Evolutionary conservation across 1,284 basidiomycete genomes (phyloP), one percentile per base, ranked within the genome.

Genomic region (Ceratobasidium sp.): DNA sequence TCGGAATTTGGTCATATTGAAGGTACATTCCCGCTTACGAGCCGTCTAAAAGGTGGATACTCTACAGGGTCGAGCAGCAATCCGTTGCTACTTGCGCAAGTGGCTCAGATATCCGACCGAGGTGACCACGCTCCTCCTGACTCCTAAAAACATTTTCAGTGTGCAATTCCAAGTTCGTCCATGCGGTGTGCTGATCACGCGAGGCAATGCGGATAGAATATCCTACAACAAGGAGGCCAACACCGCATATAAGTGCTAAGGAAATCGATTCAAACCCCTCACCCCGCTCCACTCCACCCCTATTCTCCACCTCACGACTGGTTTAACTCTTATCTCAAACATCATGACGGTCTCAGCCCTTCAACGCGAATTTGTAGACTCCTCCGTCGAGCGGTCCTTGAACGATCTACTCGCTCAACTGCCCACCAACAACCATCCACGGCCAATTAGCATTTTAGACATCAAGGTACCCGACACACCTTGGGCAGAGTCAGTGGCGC

Each of bases 381-480:
- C 71, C 26, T 74, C 71, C 9, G 71, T 74, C 61, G 71, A 74
- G 48, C 71, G 71, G 26, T 74, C 71, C 12, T n/a, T 74, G 44
- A 74, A 74, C 61, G 61, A 74, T 23, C 33, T 74, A 17, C 23
- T 74, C 38, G 57, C 71, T 15, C 71, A 74, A 44, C 71, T 74
- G 38, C 71, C 61, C 3, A 64, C 52, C 9, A 74, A 74, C 48
- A 56, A 48, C 33, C 71, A 44, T 46, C 42, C 71, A 9, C 59
- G 71, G 33, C 61, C 71, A 9, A 65, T 74, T 15, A 74, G 71
- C n/a, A 74, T 74, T 12, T 44, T 74, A 9, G 71, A 74, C 26
- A 65, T 64, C 46, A 74, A 74, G 20, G 71, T 74, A 15, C 59
- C 71, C 12, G 69, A 74, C 23, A 74, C 71, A 3, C 59, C 44